These are phyloP conservation scores for Macrophomina tecta DNA, from an alignment of 2,329 filamentous ascomycete genomes.

Conservation along the genomic window DNA sequence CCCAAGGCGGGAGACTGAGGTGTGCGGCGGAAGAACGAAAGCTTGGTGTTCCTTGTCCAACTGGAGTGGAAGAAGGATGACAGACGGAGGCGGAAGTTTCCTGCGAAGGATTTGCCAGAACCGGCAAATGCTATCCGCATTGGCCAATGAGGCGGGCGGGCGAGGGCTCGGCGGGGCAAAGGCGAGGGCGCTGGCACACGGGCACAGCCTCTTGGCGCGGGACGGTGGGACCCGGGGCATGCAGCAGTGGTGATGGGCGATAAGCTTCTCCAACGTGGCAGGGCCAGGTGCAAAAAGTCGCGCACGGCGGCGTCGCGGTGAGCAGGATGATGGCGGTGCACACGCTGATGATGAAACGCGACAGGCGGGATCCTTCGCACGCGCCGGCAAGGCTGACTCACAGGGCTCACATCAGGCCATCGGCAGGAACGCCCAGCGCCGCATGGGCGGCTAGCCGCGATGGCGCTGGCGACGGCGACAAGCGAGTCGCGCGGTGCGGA, in stretches of 20 bases:
- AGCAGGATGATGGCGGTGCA: neutral
- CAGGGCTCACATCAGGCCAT: conserved; percentile 26
- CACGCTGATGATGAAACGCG: neutral
- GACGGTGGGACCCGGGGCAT: neutral
- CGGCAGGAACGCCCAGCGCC: neutral
- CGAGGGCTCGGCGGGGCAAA: neutral
- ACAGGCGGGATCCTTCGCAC: neutral
- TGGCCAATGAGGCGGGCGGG: neutral
- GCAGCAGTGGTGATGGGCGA: neutral
- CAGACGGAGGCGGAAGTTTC: neutral
- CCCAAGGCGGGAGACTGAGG: neutral
- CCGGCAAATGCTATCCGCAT: conserved; percentile 12
- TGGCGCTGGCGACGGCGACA: neutral
- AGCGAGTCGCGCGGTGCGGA: neutral
- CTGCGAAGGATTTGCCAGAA: neutral
- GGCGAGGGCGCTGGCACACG: neutral
- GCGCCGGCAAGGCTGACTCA: conserved; percentile 29
- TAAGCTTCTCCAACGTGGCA: neutral
- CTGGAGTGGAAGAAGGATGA: neutral
- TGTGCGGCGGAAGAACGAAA: neutral
- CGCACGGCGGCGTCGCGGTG: neutral
- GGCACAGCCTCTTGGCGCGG: neutral
- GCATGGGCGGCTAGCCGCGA: neutral
- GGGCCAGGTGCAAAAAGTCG: neutral
- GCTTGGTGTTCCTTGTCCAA: conserved; percentile 7